Evolutionary conservation across 441 rosid species (phyloP), one percentile per base, ranked within the genome.

Genomic region (Theobroma grandiflorum): DNA sequence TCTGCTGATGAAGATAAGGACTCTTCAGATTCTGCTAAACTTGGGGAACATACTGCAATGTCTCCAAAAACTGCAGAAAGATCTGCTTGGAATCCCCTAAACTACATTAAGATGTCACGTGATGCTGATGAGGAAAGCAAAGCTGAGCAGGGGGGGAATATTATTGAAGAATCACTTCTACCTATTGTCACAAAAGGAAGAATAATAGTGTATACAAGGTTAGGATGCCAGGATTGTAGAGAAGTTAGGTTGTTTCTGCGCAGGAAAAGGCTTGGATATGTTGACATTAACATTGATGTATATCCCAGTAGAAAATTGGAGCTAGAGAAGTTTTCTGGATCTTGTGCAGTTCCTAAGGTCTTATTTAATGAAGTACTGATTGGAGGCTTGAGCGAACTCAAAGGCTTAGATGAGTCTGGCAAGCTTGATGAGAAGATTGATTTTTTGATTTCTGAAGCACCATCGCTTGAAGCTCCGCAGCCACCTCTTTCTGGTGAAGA

Each of bases 401-500:
- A 85, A 80, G 82, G 57, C 31, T 84, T 92, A 82, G 93, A 90
- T 59, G 89, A 90, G 80, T 87, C 90, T 66, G 94, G 96, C 40
- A 82, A 88, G 83, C 93, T 94, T 85, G 88, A 86, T 61, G 98
- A 92, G 86, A 95, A 91, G 88, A 91, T 91, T 61, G 90, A 87
- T 59, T 73, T 79, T 87, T 63, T 94, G 78, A 85, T 94, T 59
- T 35, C 81, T 40, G 91, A 92, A 86, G 79, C 84, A 72, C 93
- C 98, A 10, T 67, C 91, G 3, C 72, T 67, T 31, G 93, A 88
- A 89, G 94, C 96, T 84, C 99, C 97, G 81, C 42, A 91, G 35
- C 95, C 93, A 0, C 98, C 99, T 63, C 89, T 94, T 72, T 94
- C 98, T 61, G 99, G 97, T 45, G 98, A 95, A 88, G 99, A 93